Evolutionary conservation across 768 basidiomycete species (phyloP).

Genomic region (Amanita exitialis): DNA sequence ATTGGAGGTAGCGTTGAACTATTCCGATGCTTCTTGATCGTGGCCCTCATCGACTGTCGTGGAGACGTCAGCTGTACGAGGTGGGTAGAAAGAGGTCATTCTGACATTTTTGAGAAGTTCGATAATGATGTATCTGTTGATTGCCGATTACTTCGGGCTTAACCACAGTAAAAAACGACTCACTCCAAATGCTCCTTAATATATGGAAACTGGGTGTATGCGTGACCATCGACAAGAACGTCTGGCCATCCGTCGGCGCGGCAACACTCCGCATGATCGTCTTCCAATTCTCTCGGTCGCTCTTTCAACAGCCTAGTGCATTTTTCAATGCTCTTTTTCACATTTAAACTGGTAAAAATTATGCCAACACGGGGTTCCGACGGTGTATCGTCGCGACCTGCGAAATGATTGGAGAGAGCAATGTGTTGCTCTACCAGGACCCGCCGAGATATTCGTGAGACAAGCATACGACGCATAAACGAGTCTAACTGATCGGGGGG

Average conservation of each 20-base stretch:
- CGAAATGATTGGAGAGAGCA: slow-evolving; percentile 57
- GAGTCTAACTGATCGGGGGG: slow-evolving; percentile 72
- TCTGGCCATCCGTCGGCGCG: slow-evolving; percentile 40
- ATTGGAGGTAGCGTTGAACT: slow-evolving; percentile 46
- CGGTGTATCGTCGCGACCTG: slow-evolving; percentile 22
- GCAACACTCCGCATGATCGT: slow-evolving; percentile 19
- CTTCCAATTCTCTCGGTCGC: slow-evolving; percentile 34
- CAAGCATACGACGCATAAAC: slow-evolving; percentile 86
- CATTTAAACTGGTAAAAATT: slow-evolving; percentile 67
- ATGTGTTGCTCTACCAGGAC: slow-evolving; percentile 88
- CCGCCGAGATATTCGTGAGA: slow-evolving; percentile 82
- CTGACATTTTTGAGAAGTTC: slow-evolving; percentile 85
- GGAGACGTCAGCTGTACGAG: background rate
- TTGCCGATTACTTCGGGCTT: slow-evolving; percentile 1
- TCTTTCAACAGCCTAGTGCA: slow-evolving; percentile 49
- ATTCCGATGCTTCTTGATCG: slow-evolving; percentile 37
- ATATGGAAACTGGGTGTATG: slow-evolving; percentile 65
- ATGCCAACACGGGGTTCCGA: slow-evolving; percentile 70
- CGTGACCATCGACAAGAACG: slow-evolving; percentile 64
- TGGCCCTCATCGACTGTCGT: slow-evolving; percentile 63
- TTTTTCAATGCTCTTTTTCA: slow-evolving; percentile 60
- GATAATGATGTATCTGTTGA: slow-evolving; percentile 68
- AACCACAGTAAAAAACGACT: slow-evolving; percentile 13
- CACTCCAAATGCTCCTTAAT: slow-evolving; percentile 84
- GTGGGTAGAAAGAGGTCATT: background rate